Base-by-base conservation (phyloP, 176 grass and related monocot genomes). In the Otatea glauca region DNA sequence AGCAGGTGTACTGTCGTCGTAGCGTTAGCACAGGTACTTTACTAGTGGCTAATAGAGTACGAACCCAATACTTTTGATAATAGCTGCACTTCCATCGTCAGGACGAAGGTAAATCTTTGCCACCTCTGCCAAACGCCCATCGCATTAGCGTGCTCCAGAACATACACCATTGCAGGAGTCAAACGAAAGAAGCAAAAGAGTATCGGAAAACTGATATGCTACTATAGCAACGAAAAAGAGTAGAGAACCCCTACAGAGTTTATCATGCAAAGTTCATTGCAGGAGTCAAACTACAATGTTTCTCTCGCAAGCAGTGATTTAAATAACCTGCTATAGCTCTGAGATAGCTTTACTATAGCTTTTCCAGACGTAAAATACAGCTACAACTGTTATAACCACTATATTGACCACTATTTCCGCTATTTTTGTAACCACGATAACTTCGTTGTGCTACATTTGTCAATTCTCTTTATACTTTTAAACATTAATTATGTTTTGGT, bases 111-210 rank as follows among this genome's bases (percentile, higher is more conserved):
- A 85, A 60, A 90, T 78, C 32, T 89, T n/a, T 61, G 85, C 66
- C 54, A 91, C 81, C 59, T 97, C 88, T 88, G 94, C 95, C 93
- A 94, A 77, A 75, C 78, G 72, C 37, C 92, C 95, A 85, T 97
- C 95, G 38, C 75, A 84, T 66, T 97, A 94, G 88, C 95, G 24
- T 97, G 95, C 92, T 94, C 88, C 41, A 88, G 68, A 84, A 70
- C 18, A 78, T 70, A 58, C 39, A 80, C 2, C 34, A 68, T 63
- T 50, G 55, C 76, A 89, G 1, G 76, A 45, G 11, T 63, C 60
- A 29, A 27, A 63, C 60, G 23, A 63, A 63, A 29, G 11, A 63
- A 63, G 24, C 24, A 63, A 63, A 63, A 29, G 11, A 63, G 60
- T 11, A 27, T 63, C 0, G 20, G 4, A 25, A 69, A 16, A 68